These are phyloP conservation scores for Plasmodium vivax DNA, from an alignment of 169 alveolate genomes.

Conservation along the genomic window DNA sequence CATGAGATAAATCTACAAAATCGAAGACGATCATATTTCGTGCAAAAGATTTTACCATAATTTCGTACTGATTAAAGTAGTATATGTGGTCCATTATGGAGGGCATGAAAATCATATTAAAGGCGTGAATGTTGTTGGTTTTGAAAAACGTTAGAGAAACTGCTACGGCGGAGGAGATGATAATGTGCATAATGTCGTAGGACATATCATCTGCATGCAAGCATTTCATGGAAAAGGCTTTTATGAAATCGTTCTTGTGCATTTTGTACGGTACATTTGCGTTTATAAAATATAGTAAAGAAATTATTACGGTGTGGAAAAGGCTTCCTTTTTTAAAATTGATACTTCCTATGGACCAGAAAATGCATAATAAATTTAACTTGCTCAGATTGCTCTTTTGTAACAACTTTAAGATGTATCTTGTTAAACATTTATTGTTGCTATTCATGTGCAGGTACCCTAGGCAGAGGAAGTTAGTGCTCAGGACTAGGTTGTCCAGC, in stretches of 20 bases:
- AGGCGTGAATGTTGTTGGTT: constrained; percentile 70
- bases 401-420: constrained; percentile 43
- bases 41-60: constrained; percentile 63
- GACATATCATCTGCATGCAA: constrained; percentile 17
- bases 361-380: constrained; percentile 50
- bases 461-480: constrained; percentile 52
- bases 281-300: constrained; percentile 54
- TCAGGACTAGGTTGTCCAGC: constrained; percentile 55
- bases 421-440: constrained; percentile 32
- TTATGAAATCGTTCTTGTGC: constrained; percentile 52
- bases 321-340: constrained; percentile 59
- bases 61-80: constrained; percentile 57
- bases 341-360: constrained; percentile 71
- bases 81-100: constrained; percentile 33
- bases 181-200: constrained; percentile 35
- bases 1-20: constrained; percentile 70
- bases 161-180: constrained; percentile 58
- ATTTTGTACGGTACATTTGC: constrained; percentile 53
- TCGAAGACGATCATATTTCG: constrained; percentile 72
- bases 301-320: constrained; percentile 37
- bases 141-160: constrained; percentile 32
- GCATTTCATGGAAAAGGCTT: constrained; percentile 13
- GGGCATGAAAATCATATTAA: constrained; percentile 73
- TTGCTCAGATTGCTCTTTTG: constrained; percentile 41
- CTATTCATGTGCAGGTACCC: constrained; percentile 70